A percentile compares a stretch with the other conserved stretches of the same genome.
phyloP scores from a whole-genome alignment of 2,329 filamentous ascomycete species.

The Fonsecaea erecta region DNA sequence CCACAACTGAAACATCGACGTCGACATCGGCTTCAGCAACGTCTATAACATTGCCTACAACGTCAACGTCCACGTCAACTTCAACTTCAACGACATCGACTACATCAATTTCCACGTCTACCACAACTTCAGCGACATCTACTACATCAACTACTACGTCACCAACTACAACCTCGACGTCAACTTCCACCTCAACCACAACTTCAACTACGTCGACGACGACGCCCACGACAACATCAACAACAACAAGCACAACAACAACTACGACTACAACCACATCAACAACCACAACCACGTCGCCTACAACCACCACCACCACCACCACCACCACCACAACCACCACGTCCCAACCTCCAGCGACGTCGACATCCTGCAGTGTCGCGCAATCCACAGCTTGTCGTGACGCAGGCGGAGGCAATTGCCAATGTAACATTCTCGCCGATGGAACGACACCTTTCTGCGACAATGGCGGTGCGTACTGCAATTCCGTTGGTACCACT shows the following conservation, averaged over 20 bases:
- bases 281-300: neutral
- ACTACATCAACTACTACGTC: too few species aligned
- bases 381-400: neutral
- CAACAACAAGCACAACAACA: neutral
- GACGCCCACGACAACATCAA: neutral
- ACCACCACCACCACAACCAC: neutral
- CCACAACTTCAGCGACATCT: too few species aligned
- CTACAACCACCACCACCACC: neutral
- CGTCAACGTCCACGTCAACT: too few species aligned
- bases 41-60: too few species aligned
- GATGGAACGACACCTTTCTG: neutral
- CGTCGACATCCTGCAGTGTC: neutral
- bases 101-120: too few species aligned
- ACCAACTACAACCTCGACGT: too few species aligned
- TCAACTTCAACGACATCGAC: too few species aligned
- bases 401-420: neutral
- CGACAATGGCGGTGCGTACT: neutral
- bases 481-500: neutral
- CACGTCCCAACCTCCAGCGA: neutral
- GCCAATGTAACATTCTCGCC: neutral
- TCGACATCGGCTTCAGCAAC: too few species aligned
- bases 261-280: neutral
- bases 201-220: neutral
- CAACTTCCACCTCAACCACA: neutral
- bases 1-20: too few species aligned